phyloP scores from a whole-genome alignment of 345 rosid genomes.

The Gossypium ekmanianum region DNA sequence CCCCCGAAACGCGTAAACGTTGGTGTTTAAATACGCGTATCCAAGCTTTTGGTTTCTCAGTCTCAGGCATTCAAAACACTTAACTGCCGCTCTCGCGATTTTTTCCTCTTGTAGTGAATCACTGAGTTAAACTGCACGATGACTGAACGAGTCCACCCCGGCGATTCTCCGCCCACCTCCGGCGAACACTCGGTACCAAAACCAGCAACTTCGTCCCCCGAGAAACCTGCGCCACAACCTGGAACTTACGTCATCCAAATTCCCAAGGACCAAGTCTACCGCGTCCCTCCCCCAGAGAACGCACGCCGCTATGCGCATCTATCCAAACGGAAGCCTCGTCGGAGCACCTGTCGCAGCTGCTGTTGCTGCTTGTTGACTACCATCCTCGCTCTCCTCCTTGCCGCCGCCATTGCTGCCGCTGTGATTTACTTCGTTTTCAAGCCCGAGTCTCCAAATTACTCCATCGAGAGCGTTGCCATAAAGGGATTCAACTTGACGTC shows the following conservation, averaged over 20 bases:
- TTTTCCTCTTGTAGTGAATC: background rate
- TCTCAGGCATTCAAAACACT: background rate
- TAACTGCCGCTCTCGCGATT: background rate
- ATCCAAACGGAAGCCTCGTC: conserved; percentile 37
- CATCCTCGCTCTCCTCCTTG: conserved; percentile 33
- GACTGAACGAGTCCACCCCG: conserved; percentile 43
- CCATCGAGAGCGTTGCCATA: conserved; percentile 46
- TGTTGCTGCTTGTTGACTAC: conserved; percentile 38
- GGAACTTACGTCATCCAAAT: conserved; percentile 77
- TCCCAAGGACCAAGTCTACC: conserved; percentile 84
- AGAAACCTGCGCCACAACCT: conserved; percentile 43
- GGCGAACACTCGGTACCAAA: background rate
- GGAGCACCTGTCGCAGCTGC: conserved; percentile 43
- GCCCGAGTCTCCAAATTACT: conserved; percentile 60
- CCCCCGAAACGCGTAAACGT: background rate
- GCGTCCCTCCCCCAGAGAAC: conserved; percentile 80
- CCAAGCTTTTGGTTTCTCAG: background rate
- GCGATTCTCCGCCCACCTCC: conserved; percentile 10
- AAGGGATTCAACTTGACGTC: conserved; percentile 53
- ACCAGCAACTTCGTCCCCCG: conserved; percentile 18
- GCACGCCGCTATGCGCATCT: conserved; percentile 52
- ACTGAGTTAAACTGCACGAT: conserved; percentile 11
- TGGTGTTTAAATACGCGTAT: background rate
- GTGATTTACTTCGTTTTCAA: conserved; percentile 56
- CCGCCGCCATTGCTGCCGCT: conserved; percentile 43